These are phyloP conservation scores for Vigna hirtella DNA, from an alignment of 306 rosid species.

Conservation along the genomic window DNA sequence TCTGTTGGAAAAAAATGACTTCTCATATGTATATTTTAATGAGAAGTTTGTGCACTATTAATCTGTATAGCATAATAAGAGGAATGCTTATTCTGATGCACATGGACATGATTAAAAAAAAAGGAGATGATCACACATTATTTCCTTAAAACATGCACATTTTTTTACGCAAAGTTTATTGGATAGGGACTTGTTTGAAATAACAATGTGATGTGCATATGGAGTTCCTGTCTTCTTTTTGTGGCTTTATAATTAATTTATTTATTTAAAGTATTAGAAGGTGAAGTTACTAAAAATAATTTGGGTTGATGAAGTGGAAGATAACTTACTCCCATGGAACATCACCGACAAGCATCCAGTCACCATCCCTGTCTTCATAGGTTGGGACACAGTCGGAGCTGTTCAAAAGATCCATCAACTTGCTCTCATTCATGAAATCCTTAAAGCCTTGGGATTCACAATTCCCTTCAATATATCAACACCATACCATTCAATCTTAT, in stretches of 20 bases:
- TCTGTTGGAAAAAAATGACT: not conserved
- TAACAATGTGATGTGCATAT: constrained; percentile 5
- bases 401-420: constrained; percentile 81
- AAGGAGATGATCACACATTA: not conserved
- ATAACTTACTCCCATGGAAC: constrained; percentile 86
- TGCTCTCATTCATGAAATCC: constrained; percentile 91
- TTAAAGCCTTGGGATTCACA: constrained; percentile 88
- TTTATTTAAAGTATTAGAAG: not conserved
- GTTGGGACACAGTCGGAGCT: constrained; percentile 87
- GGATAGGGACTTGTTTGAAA: constrained; percentile 2
- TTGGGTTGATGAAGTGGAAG: not conserved
- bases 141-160: constrained; percentile 14
- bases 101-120: not conserved
- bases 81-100: constrained; percentile 14
- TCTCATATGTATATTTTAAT: too few species aligned
- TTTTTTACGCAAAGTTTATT: constrained; percentile 19
- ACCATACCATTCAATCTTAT: constrained; percentile 7
- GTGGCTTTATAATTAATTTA: not conserved
- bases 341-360: constrained; percentile 98
- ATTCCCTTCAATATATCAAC: constrained; percentile 53
- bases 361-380: constrained; percentile 95
- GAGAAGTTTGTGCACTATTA: too few species aligned
- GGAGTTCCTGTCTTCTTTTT: not conserved
- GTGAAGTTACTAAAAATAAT: constrained; percentile 11
- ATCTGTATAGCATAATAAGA: not conserved